Evolutionary conservation across 2,329 filamentous ascomycete genomes (phyloP), one percentile per base, ranked within the genome.

Genomic region (Exophiala sideris): DNA sequence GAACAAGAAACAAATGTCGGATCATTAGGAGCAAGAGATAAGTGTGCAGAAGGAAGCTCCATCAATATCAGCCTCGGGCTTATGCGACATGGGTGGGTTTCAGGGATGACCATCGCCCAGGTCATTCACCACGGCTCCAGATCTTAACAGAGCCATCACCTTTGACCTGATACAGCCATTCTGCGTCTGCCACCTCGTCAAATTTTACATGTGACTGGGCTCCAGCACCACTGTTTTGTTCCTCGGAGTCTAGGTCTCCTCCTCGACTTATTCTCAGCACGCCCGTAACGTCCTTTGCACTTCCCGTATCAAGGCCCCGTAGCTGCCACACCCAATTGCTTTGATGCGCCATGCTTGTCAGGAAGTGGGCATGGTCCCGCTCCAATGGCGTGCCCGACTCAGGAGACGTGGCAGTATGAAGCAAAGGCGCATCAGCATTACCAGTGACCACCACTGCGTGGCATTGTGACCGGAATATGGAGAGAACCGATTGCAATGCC

Each of bases 251-350:
- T 61, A 65, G 68, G 36, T 66, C 71, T 12, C 74, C 75, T 3
- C 85, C 85, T 41, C 79, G 77, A 14, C 87, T 91, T 46, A 94
- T 78, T 61, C 91, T 81, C 59, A 96, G 66, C 40, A 96, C 90
- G 2, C 92, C 92, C 71, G 89, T 95, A 32, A 97, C 89, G 71
- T 96, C 92, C 67, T 81, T 86, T 58, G 92, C 91, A n/a, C 85
- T 85, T 0, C 92, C 92, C 0, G 91, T 95, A 66, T 95, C 91
- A 57, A 97, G 71, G 65, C 86, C 79, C 48, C 91, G 78, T 54
- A 94, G 73, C 57, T 88, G 83, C 64, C 95, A 72, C 3, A 92
- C 79, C 58, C 81, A 76, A n/a, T 81, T 73, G 7, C 91, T 89
- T 63, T 83, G 79, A 68, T 96, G 90, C n/a, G 87, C 88, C 59